phyloP scores from a whole-genome alignment of 2,329 filamentous ascomycete species.

The Aspergillus sojae region DNA sequence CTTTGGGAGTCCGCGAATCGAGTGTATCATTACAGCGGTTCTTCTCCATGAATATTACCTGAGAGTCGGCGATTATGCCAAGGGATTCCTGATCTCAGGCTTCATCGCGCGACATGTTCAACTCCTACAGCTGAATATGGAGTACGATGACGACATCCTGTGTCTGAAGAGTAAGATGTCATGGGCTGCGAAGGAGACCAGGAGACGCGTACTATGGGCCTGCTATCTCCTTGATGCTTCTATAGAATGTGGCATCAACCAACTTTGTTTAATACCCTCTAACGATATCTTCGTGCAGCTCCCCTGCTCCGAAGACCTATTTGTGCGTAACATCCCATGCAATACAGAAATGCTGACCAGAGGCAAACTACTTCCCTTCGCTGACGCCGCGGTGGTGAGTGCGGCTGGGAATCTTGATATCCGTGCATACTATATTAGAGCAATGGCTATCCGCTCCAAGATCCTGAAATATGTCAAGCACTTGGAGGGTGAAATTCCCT shows the following conservation, averaged over 20 bases:
- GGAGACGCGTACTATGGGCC: constrained; percentile 35
- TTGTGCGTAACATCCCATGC: constrained; percentile 30
- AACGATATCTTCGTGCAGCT: constrained; percentile 37
- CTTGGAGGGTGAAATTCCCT: constrained; percentile 4
- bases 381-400: background rate
- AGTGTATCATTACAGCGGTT: constrained; percentile 19
- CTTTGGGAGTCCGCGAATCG: background rate
- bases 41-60: constrained; percentile 36
- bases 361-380: constrained; percentile 4
- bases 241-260: background rate
- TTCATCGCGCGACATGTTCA: constrained; percentile 34
- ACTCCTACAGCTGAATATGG: constrained; percentile 35
- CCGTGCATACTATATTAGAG: constrained; percentile 8
- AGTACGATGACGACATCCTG: constrained; percentile 34
- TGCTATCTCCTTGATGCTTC: constrained; percentile 23
- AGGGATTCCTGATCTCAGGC: constrained; percentile 36
- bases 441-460: constrained; percentile 5
- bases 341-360: constrained; percentile 30
- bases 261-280: constrained; percentile 15
- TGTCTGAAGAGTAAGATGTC: constrained; percentile 23
- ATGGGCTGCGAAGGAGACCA: constrained; percentile 29
- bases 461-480: constrained; percentile 9
- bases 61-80: constrained; percentile 34
- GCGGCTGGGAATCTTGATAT: constrained; percentile 3
- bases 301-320: constrained; percentile 34